phyloP scores from a whole-genome alignment of 2,329 filamentous ascomycete genomes.

The Aspergillus sp. region DNA sequence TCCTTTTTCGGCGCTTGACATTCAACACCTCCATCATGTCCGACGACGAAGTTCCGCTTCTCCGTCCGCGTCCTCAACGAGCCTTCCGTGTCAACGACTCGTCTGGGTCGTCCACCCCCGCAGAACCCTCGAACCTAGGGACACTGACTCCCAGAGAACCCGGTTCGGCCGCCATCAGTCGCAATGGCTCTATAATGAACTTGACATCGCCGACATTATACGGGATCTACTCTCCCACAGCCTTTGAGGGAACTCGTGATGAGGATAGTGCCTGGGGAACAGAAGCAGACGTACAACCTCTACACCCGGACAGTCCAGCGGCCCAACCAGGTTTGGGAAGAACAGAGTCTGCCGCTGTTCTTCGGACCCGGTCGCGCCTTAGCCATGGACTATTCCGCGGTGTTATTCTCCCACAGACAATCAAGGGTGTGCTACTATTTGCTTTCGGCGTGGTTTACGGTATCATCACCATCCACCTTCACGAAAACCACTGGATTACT shows the following conservation, averaged over 20 bases:
- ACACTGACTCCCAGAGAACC: slow-evolving; percentile 34
- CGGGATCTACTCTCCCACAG: slow-evolving; percentile 80
- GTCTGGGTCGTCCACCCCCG: slow-evolving; percentile 42
- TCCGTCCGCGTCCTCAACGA: slow-evolving; percentile 70
- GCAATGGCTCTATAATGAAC: slow-evolving; percentile 78
- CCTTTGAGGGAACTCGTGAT: slow-evolving; percentile 55
- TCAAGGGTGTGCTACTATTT: slow-evolving; percentile 69
- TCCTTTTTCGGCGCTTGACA: neutral
- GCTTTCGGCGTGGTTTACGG: slow-evolving; percentile 81
- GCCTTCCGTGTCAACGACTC: slow-evolving; percentile 63
- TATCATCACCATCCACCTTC: slow-evolving; percentile 74
- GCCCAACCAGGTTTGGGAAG: slow-evolving; percentile 35
- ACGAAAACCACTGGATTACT: slow-evolving; percentile 64
- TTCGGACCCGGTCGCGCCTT: slow-evolving; percentile 36
- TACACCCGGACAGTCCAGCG: slow-evolving; percentile 48
- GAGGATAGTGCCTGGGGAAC: slow-evolving; percentile 76
- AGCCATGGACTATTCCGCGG: slow-evolving; percentile 40
- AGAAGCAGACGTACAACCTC: slow-evolving; percentile 72
- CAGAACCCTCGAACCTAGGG: slow-evolving; percentile 37
- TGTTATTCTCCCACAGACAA: slow-evolving; percentile 54
- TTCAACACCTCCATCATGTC: slow-evolving; percentile 25
- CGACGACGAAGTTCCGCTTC: slow-evolving; percentile 51
- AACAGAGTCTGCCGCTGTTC: slow-evolving; percentile 28
- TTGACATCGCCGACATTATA: slow-evolving; percentile 85
- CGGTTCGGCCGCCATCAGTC: slow-evolving; percentile 53